Conservation (phyloP, 768 basidiomycete species). For the Cytidiella melzeri region DNA sequence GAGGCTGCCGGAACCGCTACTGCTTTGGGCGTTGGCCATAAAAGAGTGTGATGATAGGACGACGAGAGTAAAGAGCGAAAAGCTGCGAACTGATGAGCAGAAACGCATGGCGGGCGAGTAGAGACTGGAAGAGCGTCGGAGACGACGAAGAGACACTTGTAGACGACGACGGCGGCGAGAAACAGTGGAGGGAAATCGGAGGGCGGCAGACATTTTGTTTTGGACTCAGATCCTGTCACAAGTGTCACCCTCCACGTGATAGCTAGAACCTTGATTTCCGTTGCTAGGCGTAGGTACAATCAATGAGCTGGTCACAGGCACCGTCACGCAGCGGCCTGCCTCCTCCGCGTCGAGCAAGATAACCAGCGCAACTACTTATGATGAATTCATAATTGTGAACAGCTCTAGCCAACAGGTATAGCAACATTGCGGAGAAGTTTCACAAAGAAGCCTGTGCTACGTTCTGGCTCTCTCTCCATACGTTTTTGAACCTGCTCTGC, state of each 20-base stretch:
- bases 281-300: too few species aligned
- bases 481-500: background rate
- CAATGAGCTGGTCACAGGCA: background rate
- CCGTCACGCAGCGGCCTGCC: too few species aligned
- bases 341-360: too few species aligned
- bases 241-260: background rate
- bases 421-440: too few species aligned
- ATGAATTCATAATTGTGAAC: too few species aligned
- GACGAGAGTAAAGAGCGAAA: slow-evolving; percentile 26
- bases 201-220: background rate
- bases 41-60: slow-evolving; percentile 26
- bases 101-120: slow-evolving; percentile 20
- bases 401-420: too few species aligned
- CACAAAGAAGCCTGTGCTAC: too few species aligned
- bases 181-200: background rate
- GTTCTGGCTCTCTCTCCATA: background rate
- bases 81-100: slow-evolving; percentile 22
- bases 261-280: background rate
- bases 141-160: slow-evolving; percentile 10
- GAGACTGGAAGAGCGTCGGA: slow-evolving; percentile 15
- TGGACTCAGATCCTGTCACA: too few species aligned
- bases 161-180: slow-evolving; percentile 8
- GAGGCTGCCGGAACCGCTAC: background rate
- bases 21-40: slow-evolving; percentile 16
- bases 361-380: too few species aligned